phyloP scores from a whole-genome alignment of 1,284 basidiomycete genomes.

The Ceratobasidium sp. region DNA sequence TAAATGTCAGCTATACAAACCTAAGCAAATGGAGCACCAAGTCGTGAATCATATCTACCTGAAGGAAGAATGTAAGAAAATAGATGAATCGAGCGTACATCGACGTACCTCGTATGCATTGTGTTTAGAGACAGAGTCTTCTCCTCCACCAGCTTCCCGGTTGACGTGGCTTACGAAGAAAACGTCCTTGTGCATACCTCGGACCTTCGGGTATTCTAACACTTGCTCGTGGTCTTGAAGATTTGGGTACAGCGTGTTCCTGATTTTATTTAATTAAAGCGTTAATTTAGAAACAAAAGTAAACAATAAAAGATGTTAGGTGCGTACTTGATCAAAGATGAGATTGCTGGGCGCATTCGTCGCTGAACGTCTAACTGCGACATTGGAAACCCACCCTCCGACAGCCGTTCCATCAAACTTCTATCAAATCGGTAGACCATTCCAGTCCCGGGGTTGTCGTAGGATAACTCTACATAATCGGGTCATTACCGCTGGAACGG shows the following conservation, averaged over 20 bases:
- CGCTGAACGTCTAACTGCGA: constrained; percentile 64
- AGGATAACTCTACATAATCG: constrained; percentile 62
- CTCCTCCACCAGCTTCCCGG: constrained; percentile 65
- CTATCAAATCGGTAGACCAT: constrained; percentile 68
- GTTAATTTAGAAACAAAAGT: no score
- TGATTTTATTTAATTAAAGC: constrained; percentile 51
- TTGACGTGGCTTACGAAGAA: constrained; percentile 72
- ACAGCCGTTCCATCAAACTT: constrained; percentile 74
- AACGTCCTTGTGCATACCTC: constrained; percentile 69
- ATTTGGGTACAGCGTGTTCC: constrained; percentile 70
- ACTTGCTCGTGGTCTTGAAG: constrained; percentile 71
- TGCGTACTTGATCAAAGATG: constrained; percentile 61
- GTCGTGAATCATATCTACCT: constrained; percentile 79
- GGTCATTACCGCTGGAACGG: background rate
- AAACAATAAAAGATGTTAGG: no score
- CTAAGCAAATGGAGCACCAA: constrained; percentile 76
- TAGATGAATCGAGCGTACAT: no score
- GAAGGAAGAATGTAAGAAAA: background rate
- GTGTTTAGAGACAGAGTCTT: constrained; percentile 72
- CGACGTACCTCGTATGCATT: constrained; percentile 73
- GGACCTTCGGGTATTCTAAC: constrained; percentile 65
- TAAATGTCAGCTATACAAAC: constrained; percentile 54
- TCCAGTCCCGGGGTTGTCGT: constrained; percentile 65
- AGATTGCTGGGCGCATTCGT: constrained; percentile 65
- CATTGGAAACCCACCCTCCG: constrained; percentile 66